phyloP scores from a whole-genome alignment of 1,139 yeast genomes.

The Yamadazyma atmosphaerica region DNA sequence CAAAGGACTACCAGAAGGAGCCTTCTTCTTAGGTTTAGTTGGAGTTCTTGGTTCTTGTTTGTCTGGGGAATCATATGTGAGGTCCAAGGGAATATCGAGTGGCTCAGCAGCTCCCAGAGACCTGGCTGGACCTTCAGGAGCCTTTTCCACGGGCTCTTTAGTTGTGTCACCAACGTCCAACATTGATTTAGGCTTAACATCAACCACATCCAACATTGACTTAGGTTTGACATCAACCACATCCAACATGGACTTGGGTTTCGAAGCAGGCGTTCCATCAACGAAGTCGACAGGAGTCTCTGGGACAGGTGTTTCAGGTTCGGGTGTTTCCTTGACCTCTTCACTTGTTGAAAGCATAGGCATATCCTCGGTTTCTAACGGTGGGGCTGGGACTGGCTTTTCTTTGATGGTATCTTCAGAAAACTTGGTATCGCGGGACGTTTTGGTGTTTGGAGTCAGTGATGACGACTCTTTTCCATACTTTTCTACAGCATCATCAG shows the following conservation, averaged over 20 bases:
- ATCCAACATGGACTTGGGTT: conserved; percentile 18
- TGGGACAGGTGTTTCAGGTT: no score
- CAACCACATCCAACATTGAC: conserved; percentile 12
- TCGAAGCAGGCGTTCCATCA: neutral
- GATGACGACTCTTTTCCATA: no score
- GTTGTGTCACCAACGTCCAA: conserved; percentile 2
- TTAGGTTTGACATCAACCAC: conserved; percentile 12
- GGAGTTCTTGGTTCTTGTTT: conserved; percentile 5
- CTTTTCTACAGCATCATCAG: no score
- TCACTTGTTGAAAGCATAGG: no score
- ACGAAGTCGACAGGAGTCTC: no score
- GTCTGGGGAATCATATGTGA: conserved; percentile 7
- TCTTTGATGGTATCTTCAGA: neutral
- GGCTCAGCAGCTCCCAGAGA: neutral
- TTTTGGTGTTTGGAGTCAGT: neutral
- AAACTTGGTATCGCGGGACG: neutral
- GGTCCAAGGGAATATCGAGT: conserved; percentile 8
- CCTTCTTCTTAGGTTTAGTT: conserved; percentile 10
- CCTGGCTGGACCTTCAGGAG: no score
- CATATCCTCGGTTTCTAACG: no score
- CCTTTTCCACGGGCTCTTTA: no score
- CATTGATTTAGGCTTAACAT: conserved; percentile 2
- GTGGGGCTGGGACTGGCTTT: neutral
- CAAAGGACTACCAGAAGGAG: conserved; percentile 13
- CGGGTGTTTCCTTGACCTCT: neutral